Conservation (phyloP, 805 yeast species). For the Clavispora santaluciae region DNA sequence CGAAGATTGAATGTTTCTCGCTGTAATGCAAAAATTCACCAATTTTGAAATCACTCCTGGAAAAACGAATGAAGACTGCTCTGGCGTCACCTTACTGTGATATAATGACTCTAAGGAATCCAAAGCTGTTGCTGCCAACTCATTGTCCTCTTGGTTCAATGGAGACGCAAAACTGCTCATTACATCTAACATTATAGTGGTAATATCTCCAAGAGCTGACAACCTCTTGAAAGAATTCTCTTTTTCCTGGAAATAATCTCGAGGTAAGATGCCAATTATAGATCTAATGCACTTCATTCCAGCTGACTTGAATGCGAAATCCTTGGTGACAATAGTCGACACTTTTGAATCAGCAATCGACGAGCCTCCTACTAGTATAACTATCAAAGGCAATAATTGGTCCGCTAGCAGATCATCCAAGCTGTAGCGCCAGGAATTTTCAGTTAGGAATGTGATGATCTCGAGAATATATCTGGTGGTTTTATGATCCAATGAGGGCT, state of each 20-base stretch:
- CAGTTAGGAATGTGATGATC: constrained; percentile 25
- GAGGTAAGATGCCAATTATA: constrained; percentile 16
- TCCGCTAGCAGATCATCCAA: constrained; percentile 23
- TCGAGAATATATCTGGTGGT: constrained; percentile 21
- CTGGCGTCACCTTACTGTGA: constrained; percentile 19
- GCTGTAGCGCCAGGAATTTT: constrained; percentile 27
- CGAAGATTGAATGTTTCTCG: constrained; percentile 21
- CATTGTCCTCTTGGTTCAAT: constrained; percentile 16
- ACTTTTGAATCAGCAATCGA: constrained; percentile 2
- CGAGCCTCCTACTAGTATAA: constrained; percentile 20
- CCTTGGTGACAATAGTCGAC: constrained; percentile 4
- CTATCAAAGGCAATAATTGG: constrained; percentile 31
- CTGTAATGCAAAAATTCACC: constrained; percentile 21
- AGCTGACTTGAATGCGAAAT: constrained; percentile 15
- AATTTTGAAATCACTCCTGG: constrained; percentile 37
- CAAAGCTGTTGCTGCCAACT: constrained; percentile 9
- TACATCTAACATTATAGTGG: constrained; percentile 20
- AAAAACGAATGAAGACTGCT: constrained; percentile 33
- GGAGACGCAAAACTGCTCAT: constrained; percentile 7
- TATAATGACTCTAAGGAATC: constrained; percentile 13
- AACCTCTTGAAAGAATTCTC: constrained; percentile 16
- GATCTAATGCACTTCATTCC: constrained; percentile 13
- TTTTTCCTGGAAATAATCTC: constrained; percentile 13
- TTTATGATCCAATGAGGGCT: constrained; percentile 17
- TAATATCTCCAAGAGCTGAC: constrained; percentile 26